Evolutionary conservation across 495 filamentous ascomycete species (phyloP).

Genomic region (Penicillium taxi): DNA sequence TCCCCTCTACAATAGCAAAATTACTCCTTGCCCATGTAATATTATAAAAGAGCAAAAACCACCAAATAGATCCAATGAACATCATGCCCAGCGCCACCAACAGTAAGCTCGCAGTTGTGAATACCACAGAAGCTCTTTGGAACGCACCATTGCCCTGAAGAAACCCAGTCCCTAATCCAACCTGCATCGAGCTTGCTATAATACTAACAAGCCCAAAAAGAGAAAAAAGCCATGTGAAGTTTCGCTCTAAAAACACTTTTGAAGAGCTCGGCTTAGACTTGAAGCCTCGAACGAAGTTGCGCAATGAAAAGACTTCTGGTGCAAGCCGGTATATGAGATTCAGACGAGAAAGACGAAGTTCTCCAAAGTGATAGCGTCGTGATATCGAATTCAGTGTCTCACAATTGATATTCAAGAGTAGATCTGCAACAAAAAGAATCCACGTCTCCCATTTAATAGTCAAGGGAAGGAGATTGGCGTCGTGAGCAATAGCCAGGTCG

Average conservation of each 20-base stretch:
- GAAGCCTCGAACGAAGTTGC: constrained; percentile 1
- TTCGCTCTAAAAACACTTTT: constrained; percentile 3
- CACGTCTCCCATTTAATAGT: constrained; percentile 7
- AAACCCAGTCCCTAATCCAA: constrained; percentile 4
- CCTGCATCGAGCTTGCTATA: constrained; percentile 5
- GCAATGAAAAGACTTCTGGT: not conserved
- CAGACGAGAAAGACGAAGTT: constrained; percentile 3
- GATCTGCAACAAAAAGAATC: constrained; percentile 2
- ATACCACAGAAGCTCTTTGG: constrained; percentile 4
- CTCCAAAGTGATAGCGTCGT: constrained; percentile 6
- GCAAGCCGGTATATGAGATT: constrained; percentile 6
- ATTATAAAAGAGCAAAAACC: constrained; percentile 1
- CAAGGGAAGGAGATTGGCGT: not conserved
- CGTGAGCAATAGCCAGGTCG: constrained; percentile 4
- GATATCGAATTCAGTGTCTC: constrained; percentile 3
- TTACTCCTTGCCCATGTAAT: constrained; percentile 3
- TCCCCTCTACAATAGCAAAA: constrained; percentile 1
- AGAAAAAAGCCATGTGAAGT: constrained; percentile 6
- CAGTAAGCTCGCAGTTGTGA: constrained; percentile 2
- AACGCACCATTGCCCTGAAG: not conserved
- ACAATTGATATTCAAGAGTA: constrained; percentile 1
- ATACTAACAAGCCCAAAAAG: constrained; percentile 5
- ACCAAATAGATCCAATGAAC: constrained; percentile 1
- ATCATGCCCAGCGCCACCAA: not conserved
- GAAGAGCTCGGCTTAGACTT: constrained; percentile 1